A percentile compares a stretch with the other conserved stretches of the same genome.
These are phyloP conservation scores for Cymodocea nodosa DNA, from an alignment of 116 monocot genomes.

Conservation along the genomic window DNA sequence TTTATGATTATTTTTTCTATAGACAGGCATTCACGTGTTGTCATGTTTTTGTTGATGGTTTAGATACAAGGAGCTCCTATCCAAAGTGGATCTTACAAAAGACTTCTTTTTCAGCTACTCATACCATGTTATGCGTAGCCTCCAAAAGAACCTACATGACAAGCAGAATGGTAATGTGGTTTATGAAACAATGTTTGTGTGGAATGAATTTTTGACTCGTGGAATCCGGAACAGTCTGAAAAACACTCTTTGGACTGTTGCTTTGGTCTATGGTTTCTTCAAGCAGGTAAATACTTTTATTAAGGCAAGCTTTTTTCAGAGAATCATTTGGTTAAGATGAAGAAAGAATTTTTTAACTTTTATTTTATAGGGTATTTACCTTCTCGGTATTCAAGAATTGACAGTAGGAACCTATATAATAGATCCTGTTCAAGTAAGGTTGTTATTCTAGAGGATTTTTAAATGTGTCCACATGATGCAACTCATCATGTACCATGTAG, in stretches of 20 bases:
- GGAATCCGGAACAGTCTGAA: conserved; percentile 47
- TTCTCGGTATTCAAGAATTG: too few species aligned
- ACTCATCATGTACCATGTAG: too few species aligned
- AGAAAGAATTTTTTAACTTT: not conserved
- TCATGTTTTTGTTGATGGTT: conserved; percentile 1
- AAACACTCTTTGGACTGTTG: conserved; percentile 78
- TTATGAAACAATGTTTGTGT: conserved; percentile 85
- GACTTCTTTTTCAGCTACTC: conserved; percentile 97
- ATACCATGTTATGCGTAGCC: conserved; percentile 66
- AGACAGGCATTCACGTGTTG: not conserved
- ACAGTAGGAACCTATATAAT: too few species aligned
- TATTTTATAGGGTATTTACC: too few species aligned
- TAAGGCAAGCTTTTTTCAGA: not conserved
- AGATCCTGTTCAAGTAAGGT: too few species aligned
- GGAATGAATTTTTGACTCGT: conserved; percentile 80
- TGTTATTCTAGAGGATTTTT: too few species aligned
- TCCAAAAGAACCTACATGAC: conserved; percentile 57
- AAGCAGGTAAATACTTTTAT: conserved; percentile 42
- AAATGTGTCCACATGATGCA: too few species aligned
- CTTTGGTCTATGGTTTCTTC: conserved; percentile 76
- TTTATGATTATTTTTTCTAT: conserved; percentile 2
- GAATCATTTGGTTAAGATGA: not conserved
- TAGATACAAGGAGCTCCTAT: conserved; percentile 77
- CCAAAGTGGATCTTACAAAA: conserved; percentile 72
- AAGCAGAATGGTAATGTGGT: conserved; percentile 24